Evolutionary conservation across 306 rosid species (phyloP), one percentile per base, ranked within the genome.

Genomic region (Boehmeria nivea): DNA sequence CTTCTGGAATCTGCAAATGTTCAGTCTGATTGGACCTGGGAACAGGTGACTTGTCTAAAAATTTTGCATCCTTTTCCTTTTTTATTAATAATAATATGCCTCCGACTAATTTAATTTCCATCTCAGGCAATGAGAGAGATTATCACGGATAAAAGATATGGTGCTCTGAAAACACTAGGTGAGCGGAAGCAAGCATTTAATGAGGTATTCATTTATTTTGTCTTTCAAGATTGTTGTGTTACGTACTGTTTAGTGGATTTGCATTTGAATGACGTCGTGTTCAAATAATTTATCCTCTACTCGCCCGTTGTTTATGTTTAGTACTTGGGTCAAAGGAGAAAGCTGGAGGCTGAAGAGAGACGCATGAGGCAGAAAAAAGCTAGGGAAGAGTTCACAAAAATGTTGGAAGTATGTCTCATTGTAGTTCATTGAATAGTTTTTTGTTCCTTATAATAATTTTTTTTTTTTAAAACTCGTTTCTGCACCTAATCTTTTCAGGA

Each of bases 1-100:
- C 96, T 93, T 43, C 60, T 93, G 75, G 99, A 93, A 72, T 87
- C 88, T 52, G 95, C 64, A 21, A 93, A 83, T 67, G 99, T 93
- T 23, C 91, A 83, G 56, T 93, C 99, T 67, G 99, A 93, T 81
- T 93, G 99, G 99, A 77, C 95, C 46, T 93, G 99, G 99, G 99
- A 93, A 69, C 99, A 93, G 99, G 99, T 93, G 64, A 67, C 34
- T 38, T 63, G 59, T 27, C 16, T 59, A 39, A 40, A 36, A 45
- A 58, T 51, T 73, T 70, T 12, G 27, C 63, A 24, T 56, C 61
- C 22, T 39, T 12, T 23, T 33, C 5, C 6, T 25, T n/a, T 40
- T 18, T 54, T 59, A 21, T 53, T 12, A 46, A 20, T 53, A 57
- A 62, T 54, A 57, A 70, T 54, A 67, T 61, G 75, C 68, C 68